A percentile compares a stretch with the other conserved stretches of the same genome.
Conservation (phyloP, 176 grass and related monocot species). For the Paspalum vaginatum region DNA sequence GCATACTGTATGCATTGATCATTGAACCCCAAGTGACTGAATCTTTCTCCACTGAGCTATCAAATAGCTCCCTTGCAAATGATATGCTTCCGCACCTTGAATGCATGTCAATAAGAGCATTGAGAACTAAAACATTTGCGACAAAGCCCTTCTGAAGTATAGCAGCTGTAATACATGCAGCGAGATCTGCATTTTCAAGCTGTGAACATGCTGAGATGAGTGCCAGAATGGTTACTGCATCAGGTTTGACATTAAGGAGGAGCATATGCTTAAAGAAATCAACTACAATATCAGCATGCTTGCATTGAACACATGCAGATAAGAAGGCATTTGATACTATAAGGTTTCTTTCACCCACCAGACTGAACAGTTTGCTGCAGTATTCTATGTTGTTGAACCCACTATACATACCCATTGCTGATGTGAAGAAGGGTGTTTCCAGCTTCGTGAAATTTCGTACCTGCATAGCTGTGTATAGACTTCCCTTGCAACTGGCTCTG, state of each 20-base stretch:
- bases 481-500: constrained; percentile 58
- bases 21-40: constrained; percentile 68
- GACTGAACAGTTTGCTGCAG: constrained; percentile 50
- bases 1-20: constrained; percentile 72
- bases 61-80: constrained; percentile 59
- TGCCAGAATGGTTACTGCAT: constrained; percentile 60
- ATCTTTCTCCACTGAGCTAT: constrained; percentile 51
- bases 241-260: constrained; percentile 42
- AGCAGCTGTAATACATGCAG: constrained; percentile 48
- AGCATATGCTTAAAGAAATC: constrained; percentile 57
- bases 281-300: constrained; percentile 48
- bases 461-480: constrained; percentile 57
- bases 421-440: constrained; percentile 52
- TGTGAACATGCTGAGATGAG: constrained; percentile 63
- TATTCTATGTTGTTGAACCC: constrained; percentile 64
- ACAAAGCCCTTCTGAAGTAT: constrained; percentile 51
- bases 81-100: constrained; percentile 64
- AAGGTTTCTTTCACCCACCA: constrained; percentile 52
- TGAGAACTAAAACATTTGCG: constrained; percentile 35
- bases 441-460: constrained; percentile 52
- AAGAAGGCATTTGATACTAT: constrained; percentile 67
- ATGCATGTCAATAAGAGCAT: constrained; percentile 66
- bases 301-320: constrained; percentile 62
- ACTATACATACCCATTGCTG: constrained; percentile 68
- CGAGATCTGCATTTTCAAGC: constrained; percentile 48